phyloP scores from a whole-genome alignment of 371 early-diverging fungal genomes.

The Rhizopus arrhizus region DNA sequence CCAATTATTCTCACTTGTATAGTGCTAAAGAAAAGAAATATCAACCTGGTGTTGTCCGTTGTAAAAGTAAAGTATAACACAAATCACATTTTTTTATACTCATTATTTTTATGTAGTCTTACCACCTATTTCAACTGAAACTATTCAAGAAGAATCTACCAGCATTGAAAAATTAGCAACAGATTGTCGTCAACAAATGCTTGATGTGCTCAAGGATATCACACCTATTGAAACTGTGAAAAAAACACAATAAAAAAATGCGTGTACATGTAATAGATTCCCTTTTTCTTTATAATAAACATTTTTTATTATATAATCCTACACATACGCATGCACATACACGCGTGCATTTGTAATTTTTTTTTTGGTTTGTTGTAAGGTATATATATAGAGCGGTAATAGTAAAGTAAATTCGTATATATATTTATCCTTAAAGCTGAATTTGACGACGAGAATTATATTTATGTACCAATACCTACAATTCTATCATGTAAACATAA shows the following conservation, averaged over 20 bases:
- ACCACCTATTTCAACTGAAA: constrained; percentile 74
- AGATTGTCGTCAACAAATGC: constrained; percentile 73
- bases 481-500: neutral
- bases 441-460: constrained; percentile 56
- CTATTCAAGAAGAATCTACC: constrained; percentile 61
- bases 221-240: constrained; percentile 30
- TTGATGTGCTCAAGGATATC: constrained; percentile 69
- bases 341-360: neutral
- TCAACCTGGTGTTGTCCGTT: constrained; percentile 67
- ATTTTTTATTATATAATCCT: too few species aligned
- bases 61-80: constrained; percentile 58
- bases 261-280: neutral
- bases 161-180: constrained; percentile 72
- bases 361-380: neutral
- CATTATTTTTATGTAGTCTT: constrained; percentile 51
- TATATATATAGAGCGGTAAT: neutral
- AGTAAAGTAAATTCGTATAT: too few species aligned
- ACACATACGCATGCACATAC: too few species aligned
- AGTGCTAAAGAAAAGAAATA: constrained; percentile 62
- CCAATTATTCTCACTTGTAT: constrained; percentile 80
- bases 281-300: neutral
- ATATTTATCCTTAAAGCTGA: constrained; percentile 37
- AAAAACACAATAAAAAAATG: constrained; percentile 27
- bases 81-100: neutral
- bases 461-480: constrained; percentile 49